phyloP scores from a whole-genome alignment of 176 grass and related monocot species.

The Carex cristatella region DNA sequence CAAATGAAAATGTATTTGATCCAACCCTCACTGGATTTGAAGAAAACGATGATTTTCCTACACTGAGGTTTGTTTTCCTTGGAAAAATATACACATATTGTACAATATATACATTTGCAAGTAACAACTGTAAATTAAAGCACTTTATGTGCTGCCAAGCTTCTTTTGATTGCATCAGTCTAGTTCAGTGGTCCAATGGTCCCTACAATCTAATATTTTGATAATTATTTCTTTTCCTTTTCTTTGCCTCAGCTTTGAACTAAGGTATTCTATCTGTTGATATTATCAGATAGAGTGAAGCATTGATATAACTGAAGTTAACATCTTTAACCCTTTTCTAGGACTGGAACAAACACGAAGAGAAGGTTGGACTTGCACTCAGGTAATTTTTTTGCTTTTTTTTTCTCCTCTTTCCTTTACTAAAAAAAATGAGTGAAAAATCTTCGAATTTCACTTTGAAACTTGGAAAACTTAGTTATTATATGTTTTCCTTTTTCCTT shows the following conservation, averaged over 20 bases:
- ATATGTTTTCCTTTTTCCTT: neutral
- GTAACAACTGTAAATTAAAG: neutral
- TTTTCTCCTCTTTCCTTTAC: neutral
- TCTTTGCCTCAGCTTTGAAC: neutral
- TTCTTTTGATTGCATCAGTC: neutral
- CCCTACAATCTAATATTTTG: neutral
- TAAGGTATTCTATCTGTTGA: neutral
- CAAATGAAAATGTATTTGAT: constrained; percentile 15
- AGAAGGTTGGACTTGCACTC: constrained; percentile 2
- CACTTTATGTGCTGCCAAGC: neutral
- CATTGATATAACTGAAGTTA: neutral
- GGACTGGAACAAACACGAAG: neutral
- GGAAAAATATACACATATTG: constrained; percentile 1
- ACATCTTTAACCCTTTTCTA: neutral
- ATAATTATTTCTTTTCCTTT: neutral
- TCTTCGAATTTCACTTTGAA: neutral
- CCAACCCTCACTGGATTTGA: constrained; percentile 1
- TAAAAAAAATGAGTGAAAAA: neutral
- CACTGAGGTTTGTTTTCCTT: constrained; percentile 21
- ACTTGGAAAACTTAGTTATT: neutral
- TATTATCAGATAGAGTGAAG: neutral
- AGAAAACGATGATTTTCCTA: constrained; percentile 8
- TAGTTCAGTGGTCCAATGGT: neutral
- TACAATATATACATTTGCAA: constrained; percentile 14
- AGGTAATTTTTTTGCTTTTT: constrained; percentile 7